Evolutionary conservation across 345 rosid species (phyloP).

Genomic region (sweet orange (Citrus sinensis)): DNA sequence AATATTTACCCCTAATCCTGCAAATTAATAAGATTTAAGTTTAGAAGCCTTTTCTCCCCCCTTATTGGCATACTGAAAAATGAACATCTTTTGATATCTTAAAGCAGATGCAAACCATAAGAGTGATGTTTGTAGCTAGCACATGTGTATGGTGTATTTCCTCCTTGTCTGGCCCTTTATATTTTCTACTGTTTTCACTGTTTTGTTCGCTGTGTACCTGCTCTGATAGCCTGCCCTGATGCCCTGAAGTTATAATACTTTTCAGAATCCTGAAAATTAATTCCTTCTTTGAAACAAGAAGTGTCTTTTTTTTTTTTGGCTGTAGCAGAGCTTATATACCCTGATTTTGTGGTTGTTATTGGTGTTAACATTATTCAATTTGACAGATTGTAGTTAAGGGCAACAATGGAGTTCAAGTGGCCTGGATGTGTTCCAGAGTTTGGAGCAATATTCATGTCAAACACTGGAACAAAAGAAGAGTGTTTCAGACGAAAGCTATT

Average conservation of each 20-base stretch:
- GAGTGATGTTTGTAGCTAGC: not conserved
- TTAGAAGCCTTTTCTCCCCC: not conserved
- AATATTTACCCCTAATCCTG: not conserved
- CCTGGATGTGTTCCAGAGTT: slow-evolving; percentile 40
- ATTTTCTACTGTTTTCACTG: not conserved
- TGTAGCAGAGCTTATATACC: not conserved
- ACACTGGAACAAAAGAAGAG: slow-evolving; percentile 38
- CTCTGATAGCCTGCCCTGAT: not conserved
- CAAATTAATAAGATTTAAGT: not conserved
- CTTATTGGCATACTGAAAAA: not conserved
- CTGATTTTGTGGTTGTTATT: not conserved
- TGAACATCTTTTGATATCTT: not conserved
- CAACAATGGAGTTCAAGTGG: slow-evolving; percentile 23
- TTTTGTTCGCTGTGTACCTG: not conserved
- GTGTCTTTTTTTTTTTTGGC: not conserved
- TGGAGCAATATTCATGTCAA: slow-evolving; percentile 83
- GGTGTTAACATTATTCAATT: slow-evolving; percentile 21
- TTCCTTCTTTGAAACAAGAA: not conserved
- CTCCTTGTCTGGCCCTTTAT: not conserved
- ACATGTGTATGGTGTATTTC: not conserved
- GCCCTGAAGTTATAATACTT: not conserved
- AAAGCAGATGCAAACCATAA: not conserved
- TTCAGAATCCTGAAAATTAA: not conserved
- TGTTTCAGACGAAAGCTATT: slow-evolving; percentile 45
- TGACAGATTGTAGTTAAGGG: slow-evolving; percentile 27